These are phyloP conservation scores for Picea glauca DNA, from an alignment of 75 land plant species.

Conservation along the genomic window DNA sequence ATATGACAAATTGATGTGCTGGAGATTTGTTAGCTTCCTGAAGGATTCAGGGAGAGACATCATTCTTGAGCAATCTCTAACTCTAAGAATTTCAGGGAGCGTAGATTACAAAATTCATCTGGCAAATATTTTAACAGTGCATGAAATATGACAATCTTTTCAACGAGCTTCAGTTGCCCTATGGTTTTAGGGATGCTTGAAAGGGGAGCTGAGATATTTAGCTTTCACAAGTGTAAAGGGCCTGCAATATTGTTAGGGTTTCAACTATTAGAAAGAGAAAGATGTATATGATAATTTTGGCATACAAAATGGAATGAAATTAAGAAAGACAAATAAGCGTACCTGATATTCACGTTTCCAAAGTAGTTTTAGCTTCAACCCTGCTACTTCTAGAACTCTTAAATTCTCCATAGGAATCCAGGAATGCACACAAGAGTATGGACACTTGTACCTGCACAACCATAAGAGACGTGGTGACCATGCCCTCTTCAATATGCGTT, in stretches of 20 bases:
- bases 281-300: not conserved
- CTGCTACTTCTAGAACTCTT: not conserved
- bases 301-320: no score
- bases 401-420: not conserved
- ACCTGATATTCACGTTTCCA: not conserved
- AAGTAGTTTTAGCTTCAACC: not conserved
- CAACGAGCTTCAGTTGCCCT: not conserved
- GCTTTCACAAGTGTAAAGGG: not conserved
- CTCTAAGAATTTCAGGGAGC: not conserved
- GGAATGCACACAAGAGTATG: not conserved
- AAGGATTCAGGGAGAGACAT: not conserved
- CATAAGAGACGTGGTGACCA: not conserved
- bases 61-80: not conserved
- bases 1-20: not conserved
- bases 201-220: not conserved
- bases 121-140: not conserved
- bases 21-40: not conserved
- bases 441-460: not conserved
- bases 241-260: not conserved
- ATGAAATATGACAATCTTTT: not conserved
- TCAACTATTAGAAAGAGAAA: no score
- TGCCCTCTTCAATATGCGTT: no score
- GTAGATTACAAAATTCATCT: constrained; percentile 2
- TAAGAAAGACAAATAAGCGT: not conserved
- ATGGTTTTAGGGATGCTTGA: not conserved